Base-by-base conservation (phyloP, 1,139 yeast species). In the Yueomyces sp. region DNA sequence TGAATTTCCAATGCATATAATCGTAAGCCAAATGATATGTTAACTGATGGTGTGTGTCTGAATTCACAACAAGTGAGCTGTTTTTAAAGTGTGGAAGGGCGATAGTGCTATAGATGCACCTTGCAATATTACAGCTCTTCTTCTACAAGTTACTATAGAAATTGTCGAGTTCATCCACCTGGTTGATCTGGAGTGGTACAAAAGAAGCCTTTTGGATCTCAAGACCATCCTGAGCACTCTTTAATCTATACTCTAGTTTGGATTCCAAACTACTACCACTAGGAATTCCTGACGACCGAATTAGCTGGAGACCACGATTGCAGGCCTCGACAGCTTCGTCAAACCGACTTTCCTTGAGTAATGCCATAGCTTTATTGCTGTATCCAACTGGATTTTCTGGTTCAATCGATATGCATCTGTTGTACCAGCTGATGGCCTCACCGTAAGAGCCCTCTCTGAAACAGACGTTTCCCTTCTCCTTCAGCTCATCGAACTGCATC, bases 281-380 rank as follows among this genome's bases (percentile, higher is more conserved):
- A 6, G 49, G 40, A 1, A 44, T 38, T 1, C 54, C 61, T 0
- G 68, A 52, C 19, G 19, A 19, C 19, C 19, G 19, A 11, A 33
- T 33, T 4, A 33, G n/a, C 9, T 54, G 56, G 33, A 86, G 60
- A 0, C 94, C 91, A 5, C 57, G 54, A 27, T 73, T 68, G 49
- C 89, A 75, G 54, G 81, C 86, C 19, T 63, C 62, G 9, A 79
- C 56, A 1, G 91, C 94, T 37, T 75, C 70, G 3, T 66, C 63
- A 66, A 71, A 76, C 39, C 72, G 70, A 5, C 68, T 61, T 4
- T 81, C 63, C 51, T 80, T 76, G 42, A 83, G 60, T 50, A 76
- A 72, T 30, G 87, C 75, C 58, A 84, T 80, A 2, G 96, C 93
- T 43, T 89, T 67, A 60, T 89, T 89, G 11, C 95, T 78, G 58